Base-by-base conservation (phyloP, 345 rosid species). In the Pugionium cornutum region DNA sequence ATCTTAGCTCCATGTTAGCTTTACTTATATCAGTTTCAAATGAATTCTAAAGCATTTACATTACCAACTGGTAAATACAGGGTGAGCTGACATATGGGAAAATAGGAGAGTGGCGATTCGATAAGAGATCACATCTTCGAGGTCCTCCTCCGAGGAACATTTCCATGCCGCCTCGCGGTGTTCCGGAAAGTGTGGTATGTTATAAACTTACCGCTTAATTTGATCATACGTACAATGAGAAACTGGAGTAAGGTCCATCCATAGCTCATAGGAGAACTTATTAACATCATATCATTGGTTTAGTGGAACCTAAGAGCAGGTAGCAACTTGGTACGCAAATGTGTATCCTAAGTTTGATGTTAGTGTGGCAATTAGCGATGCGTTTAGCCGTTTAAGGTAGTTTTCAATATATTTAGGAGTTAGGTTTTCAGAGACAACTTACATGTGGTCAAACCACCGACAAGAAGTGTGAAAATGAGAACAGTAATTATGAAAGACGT, bases 181-280 rank as follows among this genome's bases (percentile, higher is more conserved):
- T 80, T 66, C 91, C 98, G 5, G 97, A 92, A 80, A 89, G 95
- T 78, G 97, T 92, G 94, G 98, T 92, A 87, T 40, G 97, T 72
- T 48, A 30, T 34, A 58, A 29, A 55, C 30, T 9, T 6, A 42
- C 46, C 53, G 4, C 40, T 54, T 5, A 39, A 58, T 31, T 7
- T 18, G 18, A 18, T 4, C 18, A 9, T 31, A 47, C 6, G 66
- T 18, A 55, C 36, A 2, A 62, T 18, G 18, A 18, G 18, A 18
- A 18, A 18, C 46, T 29, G 4, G 9, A 9, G 8, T 63, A 39
- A 51, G n/a, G 43, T 62, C 42, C 63, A 71, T 57, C 8, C 32
- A 28, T 57, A 35, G 48, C 42, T 64, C 40, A 40, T 8, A 63
- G 35, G 51, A 9, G 8, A 48, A 63, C 26, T 52, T 37, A 2